Base-by-base conservation (phyloP, 441 rosid genomes). In the Populus tomentosa region DNA sequence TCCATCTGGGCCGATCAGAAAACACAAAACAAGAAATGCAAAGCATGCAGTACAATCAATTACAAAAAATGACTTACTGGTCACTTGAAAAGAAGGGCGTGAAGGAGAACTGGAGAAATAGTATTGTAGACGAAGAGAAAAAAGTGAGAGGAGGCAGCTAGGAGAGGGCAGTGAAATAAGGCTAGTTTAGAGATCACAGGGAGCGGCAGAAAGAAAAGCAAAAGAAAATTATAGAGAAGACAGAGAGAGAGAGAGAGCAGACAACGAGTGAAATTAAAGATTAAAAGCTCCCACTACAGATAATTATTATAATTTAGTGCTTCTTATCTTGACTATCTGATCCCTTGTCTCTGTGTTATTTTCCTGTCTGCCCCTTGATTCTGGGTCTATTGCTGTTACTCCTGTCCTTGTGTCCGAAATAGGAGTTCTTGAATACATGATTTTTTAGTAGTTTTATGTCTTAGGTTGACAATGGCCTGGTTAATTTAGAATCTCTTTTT, bases 131-230 rank as follows among this genome's bases (percentile, higher is more conserved):
- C 66, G 23, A 32, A 72, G 32, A 77, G 33, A 33, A 62, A 77
- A 61, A 76, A 65, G 80, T 76, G 61, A 74, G 71, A 76, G 82
- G 77, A 75, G 70, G 78, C 26, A 75, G 79, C 65, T 1, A 66
- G 73, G 90, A 85, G 86, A 86, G 72, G 82, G 90, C 86, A 81
- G 84, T 69, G 84, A 35, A 59, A 66, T 80, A 67, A 69, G 84
- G 74, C 77, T 82, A 70, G 42, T 14, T 9, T 20, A 77, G 68
- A 79, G 83, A 7, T 82, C 85, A 84, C 90, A 79, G 73, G 84
- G 80, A 38, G 30, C 76, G 53, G 76, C 73, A 42, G 80, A 30
- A 73, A 65, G 61, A 80, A 68, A 71, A 68, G 23, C 79, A 76
- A 71, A 71, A 40, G 70, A 62, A 33, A 23, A 13, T 18, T 67